Evolutionary conservation across 2,329 filamentous ascomycete genomes (phyloP), one percentile per base, ranked within the genome.

Genomic region (Colletotrichum spinosum): DNA sequence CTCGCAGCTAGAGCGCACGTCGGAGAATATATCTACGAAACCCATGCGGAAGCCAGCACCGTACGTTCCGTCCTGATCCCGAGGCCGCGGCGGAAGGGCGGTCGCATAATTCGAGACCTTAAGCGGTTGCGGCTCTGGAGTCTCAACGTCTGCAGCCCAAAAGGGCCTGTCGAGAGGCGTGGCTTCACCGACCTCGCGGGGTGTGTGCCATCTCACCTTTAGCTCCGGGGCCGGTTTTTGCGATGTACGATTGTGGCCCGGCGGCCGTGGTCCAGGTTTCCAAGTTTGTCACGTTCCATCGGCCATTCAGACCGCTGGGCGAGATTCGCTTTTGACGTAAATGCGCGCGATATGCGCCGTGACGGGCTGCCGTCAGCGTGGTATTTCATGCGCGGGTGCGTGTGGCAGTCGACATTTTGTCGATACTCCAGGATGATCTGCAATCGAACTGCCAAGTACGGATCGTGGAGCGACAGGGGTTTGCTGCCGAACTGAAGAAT

Each of bases 101-200:
- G 61, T 9, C 50, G 50, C 50, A 41, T 51, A 41, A 35, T 13
- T n/a, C 56, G 52, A n/a, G 61, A 13, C 49, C 60, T 33, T 55
- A 13, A 15, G 46, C 33, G n/a, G 25, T 35, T 38, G 39, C 57
- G 61, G 17, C 51, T 46, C 38, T 60, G 49, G 34, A 38, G 52
- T 35, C 42, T 25, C 25, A 25, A 25, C 25, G 25, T 25, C 25
- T 25, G 25, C 25, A 25, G 25, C 25, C 25, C 25, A 25, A 25
- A 25, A 5, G 4, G 25, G 25, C 25, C 25, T 25, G 25, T 25
- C 25, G 25, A 25, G 4, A 25, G 25, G 4, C 25, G 25, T 25
- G 25, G 25, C 25, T 25, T 25, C 25, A 25, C 25, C 25, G 4
- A 25, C 25, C 25, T 25, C 25, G 25, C 25, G 25, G 25, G 25